A percentile compares a stretch with the other conserved stretches of the same genome.
These are phyloP conservation scores for Ophidiomyces ophidiicola DNA, from an alignment of 2,329 filamentous ascomycete species.

Conservation along the genomic window DNA sequence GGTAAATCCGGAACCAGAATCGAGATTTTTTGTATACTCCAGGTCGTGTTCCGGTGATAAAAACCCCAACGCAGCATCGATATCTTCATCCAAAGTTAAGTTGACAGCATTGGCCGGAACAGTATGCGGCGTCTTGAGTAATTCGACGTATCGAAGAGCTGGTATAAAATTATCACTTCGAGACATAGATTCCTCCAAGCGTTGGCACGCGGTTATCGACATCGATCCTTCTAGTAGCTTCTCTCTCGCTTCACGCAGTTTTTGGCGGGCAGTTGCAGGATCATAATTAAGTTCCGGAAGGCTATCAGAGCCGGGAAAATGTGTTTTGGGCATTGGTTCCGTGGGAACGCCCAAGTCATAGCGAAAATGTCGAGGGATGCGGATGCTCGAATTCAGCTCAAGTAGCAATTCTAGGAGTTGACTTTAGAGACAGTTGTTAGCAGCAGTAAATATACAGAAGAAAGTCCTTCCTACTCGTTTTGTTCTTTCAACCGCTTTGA, in stretches of 20 bases:
- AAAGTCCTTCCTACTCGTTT: conserved; percentile 59
- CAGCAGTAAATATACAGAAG: background rate
- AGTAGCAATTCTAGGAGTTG: conserved; percentile 78
- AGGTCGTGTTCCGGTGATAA: conserved; percentile 35
- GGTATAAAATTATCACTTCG: conserved; percentile 31
- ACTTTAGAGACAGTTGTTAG: conserved; percentile 38
- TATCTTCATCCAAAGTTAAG: conserved; percentile 15
- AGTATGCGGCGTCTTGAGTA: conserved; percentile 26
- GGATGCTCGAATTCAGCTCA: conserved; percentile 73
- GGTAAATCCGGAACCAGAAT: conserved; percentile 43
- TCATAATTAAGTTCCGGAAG: conserved; percentile 25
- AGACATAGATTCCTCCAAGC: conserved; percentile 29
- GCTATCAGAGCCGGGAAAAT: conserved; percentile 32
- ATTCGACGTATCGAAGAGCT: conserved; percentile 22
- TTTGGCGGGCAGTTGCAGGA: conserved; percentile 23
- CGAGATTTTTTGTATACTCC: conserved; percentile 32
- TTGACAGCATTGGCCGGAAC: conserved; percentile 15
- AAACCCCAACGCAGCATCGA: conserved; percentile 31
- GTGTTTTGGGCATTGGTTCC: conserved; percentile 31
- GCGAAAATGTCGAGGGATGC: conserved; percentile 62
- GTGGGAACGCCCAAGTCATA: conserved; percentile 51
- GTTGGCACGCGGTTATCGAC: conserved; percentile 25
- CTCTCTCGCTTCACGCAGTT: conserved; percentile 30
- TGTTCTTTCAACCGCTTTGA: conserved; percentile 76
- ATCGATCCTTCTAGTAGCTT: conserved; percentile 29